Percentiles rank a stretch among this genome's conserved stretches.
Conservation (phyloP, 176 grass and related monocot species). For the Phragmites australis region DNA sequence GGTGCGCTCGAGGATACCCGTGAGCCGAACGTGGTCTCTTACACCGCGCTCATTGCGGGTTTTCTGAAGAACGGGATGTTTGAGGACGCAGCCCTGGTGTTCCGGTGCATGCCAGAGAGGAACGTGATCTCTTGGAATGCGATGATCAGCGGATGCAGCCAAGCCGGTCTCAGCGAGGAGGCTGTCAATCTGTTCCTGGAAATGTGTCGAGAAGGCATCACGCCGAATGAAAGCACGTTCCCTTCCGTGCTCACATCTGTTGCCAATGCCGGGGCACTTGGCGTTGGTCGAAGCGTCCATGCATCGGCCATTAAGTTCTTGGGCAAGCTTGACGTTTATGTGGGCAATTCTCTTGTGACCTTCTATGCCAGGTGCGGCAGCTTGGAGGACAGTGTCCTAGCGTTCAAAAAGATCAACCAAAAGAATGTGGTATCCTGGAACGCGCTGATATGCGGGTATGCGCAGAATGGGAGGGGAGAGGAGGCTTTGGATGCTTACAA, state of each 20-base stretch:
- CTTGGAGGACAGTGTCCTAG: conserved; percentile 71
- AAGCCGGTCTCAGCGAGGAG: conserved; percentile 70
- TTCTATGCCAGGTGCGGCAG: conserved; percentile 82
- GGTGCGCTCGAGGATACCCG: conserved; percentile 50
- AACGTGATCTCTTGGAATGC: conserved; percentile 83
- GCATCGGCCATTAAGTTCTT: conserved; percentile 75
- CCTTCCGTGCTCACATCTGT: conserved; percentile 60
- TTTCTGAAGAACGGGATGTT: conserved; percentile 66
- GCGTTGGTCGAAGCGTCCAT: conserved; percentile 72
- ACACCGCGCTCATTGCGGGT: conserved; percentile 61
- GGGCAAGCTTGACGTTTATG: conserved; percentile 50
- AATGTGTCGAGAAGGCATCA: conserved; percentile 66
- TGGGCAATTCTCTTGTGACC: conserved; percentile 73
- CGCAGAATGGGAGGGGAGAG: conserved; percentile 60
- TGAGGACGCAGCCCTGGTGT: conserved; percentile 45
- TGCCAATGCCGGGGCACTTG: conserved; percentile 64
- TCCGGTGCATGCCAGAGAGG: conserved; percentile 70
- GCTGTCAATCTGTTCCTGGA: conserved; percentile 53
- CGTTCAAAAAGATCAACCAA: conserved; percentile 44
- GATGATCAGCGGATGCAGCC: conserved; percentile 69
- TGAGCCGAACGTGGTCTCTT: conserved; percentile 74
- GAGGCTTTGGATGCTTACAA: conserved; percentile 66
- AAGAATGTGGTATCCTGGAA: conserved; percentile 84
- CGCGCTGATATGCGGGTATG: conserved; percentile 65
- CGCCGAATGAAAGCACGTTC: conserved; percentile 60